Evolutionary conservation across 306 rosid genomes (phyloP), one percentile per base, ranked within the genome.

Genomic region (Acacia confusa): DNA sequence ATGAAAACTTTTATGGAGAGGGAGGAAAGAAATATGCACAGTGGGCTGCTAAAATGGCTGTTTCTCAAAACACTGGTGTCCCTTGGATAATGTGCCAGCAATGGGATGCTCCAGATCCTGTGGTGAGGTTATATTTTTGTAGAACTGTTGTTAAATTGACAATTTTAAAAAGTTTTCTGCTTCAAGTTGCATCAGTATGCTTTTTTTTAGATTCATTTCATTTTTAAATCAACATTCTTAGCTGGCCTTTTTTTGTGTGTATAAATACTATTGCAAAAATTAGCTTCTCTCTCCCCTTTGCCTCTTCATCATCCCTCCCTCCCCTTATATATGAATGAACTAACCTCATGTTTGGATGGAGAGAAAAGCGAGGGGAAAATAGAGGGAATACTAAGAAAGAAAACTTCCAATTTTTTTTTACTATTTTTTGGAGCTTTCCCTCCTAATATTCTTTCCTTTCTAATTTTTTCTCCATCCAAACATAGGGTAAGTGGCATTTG

Each of bases 61-160:
- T 94, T 76, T 85, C 97, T 77, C 97, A 91, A 79, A 91, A 94
- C 81, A 89, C 70, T n/a, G 92, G 97, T 9, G 95, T 92, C 77
- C 97, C 97, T 78, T 92, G 97, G 98, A 91, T 92, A 76, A 92
- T 94, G 98, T 94, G 98, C 87, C 98, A 92, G 77, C 98, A 92
- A 81, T 92, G 79, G 84, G 98, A 94, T 89, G 97, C 98, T 87
- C 97, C 98, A 77, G 94, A 91, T 73, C 88, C 95, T 82, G 98
- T 94, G 95, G 98, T 94, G 78, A 70, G 85, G 64, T 38, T 69
- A 57, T 82, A 28, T 28, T 67, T 81, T 85, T 24, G 52, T 80
- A 38, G 60, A 44, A 20, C 25, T 45, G 24, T 81, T 76, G 47
- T 70, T 34, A 61, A 66, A 48, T 65, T 14, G 63, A 48, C 48